A percentile compares a stretch with the other conserved stretches of the same genome.
Conservation (phyloP, 139 green algal species). For the Asterochloris erici region DNA sequence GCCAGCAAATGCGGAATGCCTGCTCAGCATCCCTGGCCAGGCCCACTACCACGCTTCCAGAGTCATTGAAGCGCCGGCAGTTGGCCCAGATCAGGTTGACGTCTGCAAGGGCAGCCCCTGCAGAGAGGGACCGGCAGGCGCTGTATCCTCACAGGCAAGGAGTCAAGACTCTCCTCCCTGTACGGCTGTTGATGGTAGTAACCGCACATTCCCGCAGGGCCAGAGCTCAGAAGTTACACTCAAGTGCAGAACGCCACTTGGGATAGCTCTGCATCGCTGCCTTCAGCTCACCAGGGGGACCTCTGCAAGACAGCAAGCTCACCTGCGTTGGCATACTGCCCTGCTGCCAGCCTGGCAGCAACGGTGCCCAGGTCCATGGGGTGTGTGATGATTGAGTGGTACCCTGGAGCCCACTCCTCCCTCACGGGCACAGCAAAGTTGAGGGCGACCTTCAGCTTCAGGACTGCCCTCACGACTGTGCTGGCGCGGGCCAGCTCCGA, state of each 20-base stretch:
- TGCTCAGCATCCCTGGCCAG: not conserved
- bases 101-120: conserved; percentile 34
- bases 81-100: conserved; percentile 48
- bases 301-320: not conserved
- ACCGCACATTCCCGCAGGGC: not conserved
- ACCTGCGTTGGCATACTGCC: conserved; percentile 24
- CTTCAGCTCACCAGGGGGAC: not conserved
- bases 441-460: conserved; percentile 1
- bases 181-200: not conserved
- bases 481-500: conserved; percentile 5
- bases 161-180: not conserved
- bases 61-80: conserved; percentile 44
- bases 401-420: conserved; percentile 32
- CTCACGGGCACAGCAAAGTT: conserved; percentile 23
- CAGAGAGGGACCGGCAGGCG: not conserved
- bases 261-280: not conserved
- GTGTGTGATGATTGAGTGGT: conserved; percentile 29
- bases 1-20: conserved; percentile 23
- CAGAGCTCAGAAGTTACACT: not conserved
- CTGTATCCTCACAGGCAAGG: not conserved
- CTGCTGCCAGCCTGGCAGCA: not conserved
- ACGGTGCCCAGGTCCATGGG: conserved; percentile 33
- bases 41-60: conserved; percentile 12
- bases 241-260: not conserved
- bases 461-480: conserved; percentile 1